Evolutionary conservation across 2,329 filamentous ascomycete species (phyloP).

Genomic region (Microthyrium microscopicum): DNA sequence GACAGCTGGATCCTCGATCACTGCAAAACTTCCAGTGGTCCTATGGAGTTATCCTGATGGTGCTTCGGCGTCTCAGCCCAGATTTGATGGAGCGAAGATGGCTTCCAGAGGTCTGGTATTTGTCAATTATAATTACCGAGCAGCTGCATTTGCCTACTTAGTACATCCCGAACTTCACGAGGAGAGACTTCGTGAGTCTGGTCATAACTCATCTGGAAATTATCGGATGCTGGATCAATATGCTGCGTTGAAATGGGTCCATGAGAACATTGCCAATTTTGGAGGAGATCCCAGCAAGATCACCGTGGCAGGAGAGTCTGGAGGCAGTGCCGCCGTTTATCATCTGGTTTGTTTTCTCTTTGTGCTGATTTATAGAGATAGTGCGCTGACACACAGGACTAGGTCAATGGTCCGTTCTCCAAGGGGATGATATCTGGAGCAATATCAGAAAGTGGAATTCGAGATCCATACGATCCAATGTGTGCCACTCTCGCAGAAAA

Average conservation of each 20-base stretch:
- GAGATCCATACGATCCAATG: constrained; percentile 15
- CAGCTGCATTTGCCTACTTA: constrained; percentile 11
- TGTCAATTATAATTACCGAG: constrained; percentile 11
- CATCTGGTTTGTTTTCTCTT: too few species aligned
- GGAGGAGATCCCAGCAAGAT: constrained; percentile 24
- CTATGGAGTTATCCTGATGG: too few species aligned
- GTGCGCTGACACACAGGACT: too few species aligned
- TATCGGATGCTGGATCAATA: constrained; percentile 24
- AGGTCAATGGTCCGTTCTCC: constrained; percentile 15
- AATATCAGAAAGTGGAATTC: constrained; percentile 19
- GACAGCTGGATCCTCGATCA: background rate
- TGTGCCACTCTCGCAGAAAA: background rate
- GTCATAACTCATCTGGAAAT: constrained; percentile 16
- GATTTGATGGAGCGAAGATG: too few species aligned
- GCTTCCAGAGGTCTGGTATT: too few species aligned
- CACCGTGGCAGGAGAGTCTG: constrained; percentile 28
- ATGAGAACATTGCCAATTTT: constrained; percentile 25
- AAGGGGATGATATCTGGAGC: constrained; percentile 13
- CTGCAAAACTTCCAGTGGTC: background rate
- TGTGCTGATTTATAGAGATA: too few species aligned
- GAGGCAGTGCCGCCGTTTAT: constrained; percentile 25
- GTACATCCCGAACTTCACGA: constrained; percentile 10
- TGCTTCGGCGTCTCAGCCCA: too few species aligned
- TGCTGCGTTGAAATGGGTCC: constrained; percentile 28
- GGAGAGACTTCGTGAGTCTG: constrained; percentile 9